phyloP scores from a whole-genome alignment of 805 yeast genomes.

The Lachancea kluyveri region DNA sequence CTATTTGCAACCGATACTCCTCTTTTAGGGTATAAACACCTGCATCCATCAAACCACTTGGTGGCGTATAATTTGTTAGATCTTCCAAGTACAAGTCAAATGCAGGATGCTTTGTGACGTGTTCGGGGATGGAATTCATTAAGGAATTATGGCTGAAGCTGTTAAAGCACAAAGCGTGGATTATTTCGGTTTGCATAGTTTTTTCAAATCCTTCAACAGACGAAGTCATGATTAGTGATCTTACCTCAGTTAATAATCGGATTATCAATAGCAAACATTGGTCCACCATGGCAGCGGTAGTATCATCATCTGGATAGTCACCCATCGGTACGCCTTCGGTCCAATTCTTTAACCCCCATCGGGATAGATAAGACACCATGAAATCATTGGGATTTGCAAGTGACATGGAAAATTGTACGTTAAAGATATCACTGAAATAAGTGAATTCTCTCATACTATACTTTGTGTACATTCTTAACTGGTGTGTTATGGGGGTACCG shows the following conservation, averaged over 20 bases:
- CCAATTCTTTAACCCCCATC: constrained; percentile 68
- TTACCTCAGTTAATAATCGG: constrained; percentile 60
- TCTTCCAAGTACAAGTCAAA: constrained; percentile 58
- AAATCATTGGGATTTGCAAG: constrained; percentile 50
- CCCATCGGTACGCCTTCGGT: constrained; percentile 36
- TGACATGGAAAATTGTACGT: constrained; percentile 57
- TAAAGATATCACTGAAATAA: constrained; percentile 67
- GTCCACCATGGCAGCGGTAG: constrained; percentile 59
- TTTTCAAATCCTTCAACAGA: constrained; percentile 44
- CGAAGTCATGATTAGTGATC: constrained; percentile 45
- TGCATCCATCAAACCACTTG: constrained; percentile 48
- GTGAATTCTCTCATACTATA: constrained; percentile 81
- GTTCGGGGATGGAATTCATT: constrained; percentile 66
- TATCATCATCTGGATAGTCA: constrained; percentile 38
- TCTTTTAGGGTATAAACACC: constrained; percentile 67
- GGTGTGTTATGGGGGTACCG: constrained; percentile 76
- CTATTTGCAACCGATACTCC: constrained; percentile 46
- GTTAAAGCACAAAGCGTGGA: constrained; percentile 76
- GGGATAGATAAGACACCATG: constrained; percentile 49
- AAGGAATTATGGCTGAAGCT: constrained; percentile 68
- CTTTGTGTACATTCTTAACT: constrained; percentile 70
- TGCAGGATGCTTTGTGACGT: constrained; percentile 60
- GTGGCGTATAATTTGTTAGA: constrained; percentile 57
- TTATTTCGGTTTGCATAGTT: constrained; percentile 61
- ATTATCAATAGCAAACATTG: constrained; percentile 70